These are phyloP conservation scores for Rhodosporidiobolus sp. DNA, from an alignment of 768 basidiomycete genomes.

Conservation along the genomic window DNA sequence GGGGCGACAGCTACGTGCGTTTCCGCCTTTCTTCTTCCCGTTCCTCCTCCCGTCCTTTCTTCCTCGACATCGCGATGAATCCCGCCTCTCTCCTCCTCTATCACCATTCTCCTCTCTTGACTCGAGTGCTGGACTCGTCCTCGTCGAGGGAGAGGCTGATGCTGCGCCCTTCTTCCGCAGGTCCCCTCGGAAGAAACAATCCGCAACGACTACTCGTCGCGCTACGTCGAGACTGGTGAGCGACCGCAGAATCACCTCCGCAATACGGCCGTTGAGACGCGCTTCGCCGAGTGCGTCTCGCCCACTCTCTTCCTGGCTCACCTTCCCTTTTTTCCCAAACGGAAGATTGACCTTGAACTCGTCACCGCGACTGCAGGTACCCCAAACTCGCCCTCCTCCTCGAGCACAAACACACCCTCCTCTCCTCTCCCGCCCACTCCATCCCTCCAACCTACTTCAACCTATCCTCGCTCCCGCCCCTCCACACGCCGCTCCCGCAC, in stretches of 20 bases:
- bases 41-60: background rate
- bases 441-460: slow-evolving; percentile 49
- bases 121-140: too few relatives aligned
- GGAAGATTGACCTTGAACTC: background rate
- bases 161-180: slow-evolving; percentile 44
- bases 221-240: slow-evolving; percentile 84
- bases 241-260: slow-evolving; percentile 93
- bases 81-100: too few relatives aligned
- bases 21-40: too few relatives aligned
- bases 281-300: slow-evolving; percentile 81
- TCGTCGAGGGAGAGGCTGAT: background rate
- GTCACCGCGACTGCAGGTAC: slow-evolving; percentile 59
- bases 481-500: background rate
- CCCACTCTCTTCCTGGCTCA: background rate
- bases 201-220: slow-evolving; percentile 86
- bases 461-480: slow-evolving; percentile 51
- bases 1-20: slow-evolving; percentile 32
- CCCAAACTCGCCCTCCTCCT: slow-evolving; percentile 87
- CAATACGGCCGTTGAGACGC: slow-evolving; percentile 78
- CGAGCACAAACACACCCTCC: slow-evolving; percentile 73
- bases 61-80: too few relatives aligned
- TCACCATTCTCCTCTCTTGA: too few relatives aligned
- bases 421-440: slow-evolving; percentile 58
- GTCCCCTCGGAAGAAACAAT: slow-evolving; percentile 93
- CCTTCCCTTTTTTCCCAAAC: background rate